Evolutionary conservation across 805 yeast genomes (phyloP).

Genomic region (Ascoidea tarda): DNA sequence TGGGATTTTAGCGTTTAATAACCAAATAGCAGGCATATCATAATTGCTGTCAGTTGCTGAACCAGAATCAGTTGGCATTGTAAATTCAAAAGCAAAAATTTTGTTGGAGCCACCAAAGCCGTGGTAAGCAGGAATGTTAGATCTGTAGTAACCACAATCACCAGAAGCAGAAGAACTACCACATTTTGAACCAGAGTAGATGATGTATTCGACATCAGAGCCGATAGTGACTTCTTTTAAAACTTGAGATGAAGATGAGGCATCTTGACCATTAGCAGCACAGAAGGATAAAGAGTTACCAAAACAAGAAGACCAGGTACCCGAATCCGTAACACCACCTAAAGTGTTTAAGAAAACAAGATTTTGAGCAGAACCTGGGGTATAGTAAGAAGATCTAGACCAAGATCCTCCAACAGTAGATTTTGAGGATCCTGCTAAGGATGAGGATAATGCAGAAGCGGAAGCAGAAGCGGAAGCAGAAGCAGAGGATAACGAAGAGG

Average conservation of each 20-base stretch:
- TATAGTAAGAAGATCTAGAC: slow-evolving; percentile 65
- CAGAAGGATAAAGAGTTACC: slow-evolving; percentile 89
- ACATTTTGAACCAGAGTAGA: slow-evolving; percentile 65
- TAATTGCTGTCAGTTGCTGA: slow-evolving; percentile 39
- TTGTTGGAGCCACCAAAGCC: slow-evolving; percentile 81
- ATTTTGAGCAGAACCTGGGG: slow-evolving; percentile 59
- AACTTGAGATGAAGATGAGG: slow-evolving; percentile 54
- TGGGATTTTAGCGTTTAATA: slow-evolving; percentile 90
- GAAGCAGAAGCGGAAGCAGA: slow-evolving; percentile 15
- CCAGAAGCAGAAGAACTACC: slow-evolving; percentile 21
- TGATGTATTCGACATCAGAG: slow-evolving; percentile 69
- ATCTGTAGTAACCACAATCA: slow-evolving; percentile 79
- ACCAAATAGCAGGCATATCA: slow-evolving; percentile 98
- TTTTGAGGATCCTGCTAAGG: slow-evolving; percentile 23
- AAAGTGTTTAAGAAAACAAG: slow-evolving; percentile 71
- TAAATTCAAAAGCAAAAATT: slow-evolving; percentile 86
- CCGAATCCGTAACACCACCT: slow-evolving; percentile 80
- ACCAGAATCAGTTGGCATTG: slow-evolving; percentile 68
- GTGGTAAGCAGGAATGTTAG: slow-evolving; percentile 81
- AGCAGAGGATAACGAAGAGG: slow-evolving; percentile 11
- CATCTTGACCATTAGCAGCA: slow-evolving; percentile 62
- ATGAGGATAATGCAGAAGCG: slow-evolving; percentile 16
- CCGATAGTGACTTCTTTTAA: slow-evolving; percentile 53
- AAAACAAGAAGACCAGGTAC: slow-evolving; percentile 73
- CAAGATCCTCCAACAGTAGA: slow-evolving; percentile 40